These are phyloP conservation scores for Pseudovirgaria hyperparasitica DNA, from an alignment of 2,329 filamentous ascomycete genomes.

Conservation along the genomic window DNA sequence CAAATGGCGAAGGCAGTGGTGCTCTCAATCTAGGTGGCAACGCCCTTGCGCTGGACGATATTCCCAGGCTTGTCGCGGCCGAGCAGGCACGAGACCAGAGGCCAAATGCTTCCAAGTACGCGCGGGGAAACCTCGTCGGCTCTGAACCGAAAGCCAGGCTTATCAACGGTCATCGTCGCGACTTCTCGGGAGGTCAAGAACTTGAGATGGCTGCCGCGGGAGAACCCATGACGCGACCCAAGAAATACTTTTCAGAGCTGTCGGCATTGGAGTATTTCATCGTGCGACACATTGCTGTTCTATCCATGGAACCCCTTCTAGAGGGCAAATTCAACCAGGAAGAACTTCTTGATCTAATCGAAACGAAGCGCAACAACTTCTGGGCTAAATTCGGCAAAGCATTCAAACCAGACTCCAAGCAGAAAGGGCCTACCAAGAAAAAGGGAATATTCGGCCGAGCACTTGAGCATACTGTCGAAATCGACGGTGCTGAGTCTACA, in stretches of 20 bases:
- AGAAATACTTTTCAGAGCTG: conserved; percentile 91
- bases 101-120: conserved; percentile 65
- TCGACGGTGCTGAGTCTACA: conserved; percentile 92
- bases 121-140: conserved; percentile 55
- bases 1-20: conserved; percentile 50
- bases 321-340: conserved; percentile 88
- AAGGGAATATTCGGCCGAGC: conserved; percentile 89
- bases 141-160: conserved; percentile 56
- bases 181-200: conserved; percentile 45
- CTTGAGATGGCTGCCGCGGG: conserved; percentile 38
- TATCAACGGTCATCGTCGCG: conserved; percentile 55
- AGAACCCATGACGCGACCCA: conserved; percentile 37
- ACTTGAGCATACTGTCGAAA: conserved; percentile 78
- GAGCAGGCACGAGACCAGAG: conserved; percentile 89
- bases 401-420: conserved; percentile 75
- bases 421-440: conserved; percentile 30
- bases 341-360: conserved; percentile 82
- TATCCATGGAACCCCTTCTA: conserved; percentile 87
- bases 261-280: conserved; percentile 96
- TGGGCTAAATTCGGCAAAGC: conserved; percentile 98
- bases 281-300: conserved; percentile 82
- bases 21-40: conserved; percentile 84
- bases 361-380: conserved; percentile 85
- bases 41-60: conserved; percentile 87
- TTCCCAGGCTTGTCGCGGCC: conserved; percentile 86